Conservation (phyloP, 345 rosid genomes). For the Fremontodendron californicum region DNA sequence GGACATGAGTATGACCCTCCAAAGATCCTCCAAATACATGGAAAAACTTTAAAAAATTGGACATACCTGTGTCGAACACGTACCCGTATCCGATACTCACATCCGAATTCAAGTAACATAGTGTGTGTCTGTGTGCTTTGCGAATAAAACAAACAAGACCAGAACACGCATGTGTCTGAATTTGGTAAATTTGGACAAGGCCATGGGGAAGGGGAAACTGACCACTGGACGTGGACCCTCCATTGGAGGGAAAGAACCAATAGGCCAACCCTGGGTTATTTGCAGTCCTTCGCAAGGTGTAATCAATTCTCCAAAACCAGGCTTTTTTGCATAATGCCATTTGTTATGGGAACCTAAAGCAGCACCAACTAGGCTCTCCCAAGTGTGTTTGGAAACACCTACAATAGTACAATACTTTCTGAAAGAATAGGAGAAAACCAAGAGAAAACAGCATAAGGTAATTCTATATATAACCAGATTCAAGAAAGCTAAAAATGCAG, state of each 20-base stretch:
- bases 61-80: too few species aligned
- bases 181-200: neutral
- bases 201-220: neutral
- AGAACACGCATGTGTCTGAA: neutral
- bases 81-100: too few species aligned
- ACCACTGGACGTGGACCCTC: neutral
- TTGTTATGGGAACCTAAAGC: conserved; percentile 54
- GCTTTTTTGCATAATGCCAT: conserved; percentile 17
- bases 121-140: neutral
- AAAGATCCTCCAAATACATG: too few species aligned
- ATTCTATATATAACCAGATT: neutral
- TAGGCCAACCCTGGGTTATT: conserved; percentile 9
- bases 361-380: conserved; percentile 76
- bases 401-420: conserved; percentile 54
- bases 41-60: too few species aligned
- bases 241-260: neutral
- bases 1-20: too few species aligned
- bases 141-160: neutral
- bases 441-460: neutral
- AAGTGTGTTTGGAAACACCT: conserved; percentile 44
- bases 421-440: conserved; percentile 30
- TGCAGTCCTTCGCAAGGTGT: conserved; percentile 55
- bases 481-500: neutral
- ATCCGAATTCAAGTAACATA: too few species aligned
- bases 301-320: conserved; percentile 41